Conservation (phyloP, 768 basidiomycete genomes). For the Amanita jacksonii region DNA sequence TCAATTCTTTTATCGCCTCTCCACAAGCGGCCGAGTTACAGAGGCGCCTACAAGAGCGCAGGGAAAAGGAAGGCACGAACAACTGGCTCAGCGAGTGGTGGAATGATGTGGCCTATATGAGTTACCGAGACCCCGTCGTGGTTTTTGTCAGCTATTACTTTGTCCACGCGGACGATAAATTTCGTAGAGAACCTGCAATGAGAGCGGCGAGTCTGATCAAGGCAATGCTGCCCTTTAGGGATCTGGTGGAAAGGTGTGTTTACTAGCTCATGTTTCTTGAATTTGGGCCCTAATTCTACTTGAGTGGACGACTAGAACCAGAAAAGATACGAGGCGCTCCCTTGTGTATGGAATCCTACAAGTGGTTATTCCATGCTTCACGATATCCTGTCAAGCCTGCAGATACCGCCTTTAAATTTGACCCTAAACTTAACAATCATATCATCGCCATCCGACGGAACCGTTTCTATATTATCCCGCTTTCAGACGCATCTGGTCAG, state of each 20-base stretch:
- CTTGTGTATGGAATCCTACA: conserved; percentile 89
- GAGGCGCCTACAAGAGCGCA: conserved; percentile 64
- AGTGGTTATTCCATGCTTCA: conserved; percentile 95
- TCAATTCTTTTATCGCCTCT: conserved; percentile 61
- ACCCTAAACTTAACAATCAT: conserved; percentile 68
- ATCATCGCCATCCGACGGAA: conserved; percentile 88
- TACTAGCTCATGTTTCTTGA: conserved; percentile 4
- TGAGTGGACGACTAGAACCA: conserved; percentile 71
- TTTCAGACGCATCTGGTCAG: conserved; percentile 49
- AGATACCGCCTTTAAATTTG: conserved; percentile 80
- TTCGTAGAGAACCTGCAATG: conserved; percentile 44
- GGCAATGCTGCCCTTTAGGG: conserved; percentile 77
- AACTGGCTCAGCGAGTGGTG: conserved; percentile 99
- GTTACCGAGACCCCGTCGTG: conserved; percentile 81
- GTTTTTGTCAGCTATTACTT: conserved; percentile 95
- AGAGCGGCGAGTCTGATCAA: conserved; percentile 80
- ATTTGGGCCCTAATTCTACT: not conserved
- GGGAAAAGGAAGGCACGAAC: conserved; percentile 41
- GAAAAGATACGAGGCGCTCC: conserved; percentile 75
- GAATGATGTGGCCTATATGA: conserved; percentile 90
- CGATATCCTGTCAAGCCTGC: conserved; percentile 78
- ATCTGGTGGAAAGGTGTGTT: conserved; percentile 75
- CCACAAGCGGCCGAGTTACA: conserved; percentile 68
- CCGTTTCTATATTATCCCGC: conserved; percentile 78
- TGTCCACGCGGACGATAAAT: conserved; percentile 65